A percentile compares a stretch with the other conserved stretches of the same genome.
These are phyloP conservation scores for Cystofilobasidium macerans DNA, from an alignment of 768 basidiomycete genomes.

Conservation along the genomic window DNA sequence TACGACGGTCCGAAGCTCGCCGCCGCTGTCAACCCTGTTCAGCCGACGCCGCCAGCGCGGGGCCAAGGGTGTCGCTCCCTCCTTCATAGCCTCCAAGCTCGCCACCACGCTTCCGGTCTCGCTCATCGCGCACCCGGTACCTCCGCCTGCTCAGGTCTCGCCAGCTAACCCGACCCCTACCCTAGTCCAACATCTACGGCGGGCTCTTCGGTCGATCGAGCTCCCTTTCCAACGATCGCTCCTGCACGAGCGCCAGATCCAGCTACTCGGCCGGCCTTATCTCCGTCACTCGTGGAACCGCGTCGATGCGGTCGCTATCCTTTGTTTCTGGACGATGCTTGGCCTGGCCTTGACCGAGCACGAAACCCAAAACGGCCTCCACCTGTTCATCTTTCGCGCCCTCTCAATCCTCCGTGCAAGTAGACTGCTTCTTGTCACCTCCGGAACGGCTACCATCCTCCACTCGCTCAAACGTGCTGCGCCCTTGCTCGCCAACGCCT, in stretches of 20 bases:
- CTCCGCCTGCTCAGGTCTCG: not conserved
- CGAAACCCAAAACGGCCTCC: constrained; percentile 53
- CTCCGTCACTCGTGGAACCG: constrained; percentile 74
- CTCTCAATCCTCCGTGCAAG: constrained; percentile 74
- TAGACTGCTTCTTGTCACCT: constrained; percentile 71
- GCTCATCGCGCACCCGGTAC: not conserved
- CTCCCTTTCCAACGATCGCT: constrained; percentile 42
- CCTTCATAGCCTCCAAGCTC: constrained; percentile 1
- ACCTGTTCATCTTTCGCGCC: constrained; percentile 79
- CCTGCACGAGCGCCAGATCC: constrained; percentile 33
- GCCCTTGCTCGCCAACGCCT: constrained; percentile 77
- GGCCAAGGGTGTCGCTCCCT: not conserved
- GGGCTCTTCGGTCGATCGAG: too few relatives aligned
- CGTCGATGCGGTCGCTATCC: constrained; percentile 75
- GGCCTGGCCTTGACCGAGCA: constrained; percentile 53
- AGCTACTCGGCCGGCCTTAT: constrained; percentile 54
- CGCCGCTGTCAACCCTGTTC: not conserved
- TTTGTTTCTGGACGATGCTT: constrained; percentile 80
- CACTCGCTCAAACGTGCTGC: constrained; percentile 80
- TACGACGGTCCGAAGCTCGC: not conserved
- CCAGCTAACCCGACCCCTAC: not conserved
- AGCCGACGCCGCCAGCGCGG: too few relatives aligned
- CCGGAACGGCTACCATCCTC: constrained; percentile 89
- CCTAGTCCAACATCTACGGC: too few relatives aligned
- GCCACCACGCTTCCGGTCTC: not conserved